Conservation (phyloP, 1,139 yeast species). For the Hemisphaericaspora subhashii region DNA sequence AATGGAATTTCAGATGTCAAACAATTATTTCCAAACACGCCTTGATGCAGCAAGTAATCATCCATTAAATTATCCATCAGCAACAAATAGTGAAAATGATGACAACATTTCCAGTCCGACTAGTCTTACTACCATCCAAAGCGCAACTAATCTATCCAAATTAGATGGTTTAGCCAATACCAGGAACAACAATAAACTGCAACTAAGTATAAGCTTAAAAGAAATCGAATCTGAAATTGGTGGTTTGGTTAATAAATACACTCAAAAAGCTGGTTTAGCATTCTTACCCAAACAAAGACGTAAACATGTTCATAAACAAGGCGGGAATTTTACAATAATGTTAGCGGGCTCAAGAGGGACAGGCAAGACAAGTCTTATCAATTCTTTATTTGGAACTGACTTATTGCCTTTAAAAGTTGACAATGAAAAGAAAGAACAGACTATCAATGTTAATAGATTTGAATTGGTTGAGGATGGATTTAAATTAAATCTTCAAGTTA, state of each 20-base stretch:
- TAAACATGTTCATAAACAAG: constrained; percentile 22
- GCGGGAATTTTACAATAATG: constrained; percentile 57
- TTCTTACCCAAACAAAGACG: constrained; percentile 30
- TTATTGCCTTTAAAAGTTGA: constrained; percentile 10
- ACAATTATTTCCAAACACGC: no score
- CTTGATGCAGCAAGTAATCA: no score
- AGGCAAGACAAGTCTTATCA: constrained; percentile 82
- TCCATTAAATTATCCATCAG: not conserved
- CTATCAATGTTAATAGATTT: constrained; percentile 32
- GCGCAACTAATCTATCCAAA: not conserved
- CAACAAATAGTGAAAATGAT: not conserved
- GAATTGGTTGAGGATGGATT: constrained; percentile 53
- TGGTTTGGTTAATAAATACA: no score
- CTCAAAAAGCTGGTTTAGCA: constrained; percentile 21
- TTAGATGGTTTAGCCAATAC: not conserved
- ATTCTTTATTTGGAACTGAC: constrained; percentile 40
- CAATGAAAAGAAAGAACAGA: constrained; percentile 1
- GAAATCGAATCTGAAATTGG: not conserved
- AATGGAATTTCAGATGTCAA: no score
- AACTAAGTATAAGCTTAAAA: not conserved
- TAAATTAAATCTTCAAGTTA: constrained; percentile 46
- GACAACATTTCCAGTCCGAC: not conserved
- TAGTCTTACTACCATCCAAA: not conserved
- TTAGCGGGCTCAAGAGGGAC: constrained; percentile 75
- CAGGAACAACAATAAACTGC: not conserved